These are phyloP conservation scores for Phallus indusiatus DNA, from an alignment of 768 basidiomycete species.

Conservation along the genomic window DNA sequence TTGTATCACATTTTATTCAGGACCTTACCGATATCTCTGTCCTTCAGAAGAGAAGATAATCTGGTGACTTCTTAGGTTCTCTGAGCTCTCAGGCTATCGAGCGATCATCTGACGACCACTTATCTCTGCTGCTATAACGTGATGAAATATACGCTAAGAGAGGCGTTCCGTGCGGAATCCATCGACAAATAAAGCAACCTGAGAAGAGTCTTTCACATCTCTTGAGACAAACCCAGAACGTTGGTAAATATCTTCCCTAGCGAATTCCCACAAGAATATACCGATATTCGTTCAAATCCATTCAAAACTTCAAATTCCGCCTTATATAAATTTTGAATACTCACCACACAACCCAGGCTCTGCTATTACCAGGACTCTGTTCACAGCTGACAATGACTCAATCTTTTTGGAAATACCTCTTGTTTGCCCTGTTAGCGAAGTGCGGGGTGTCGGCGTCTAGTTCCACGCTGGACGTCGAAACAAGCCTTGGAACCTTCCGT, in stretches of 20 bases:
- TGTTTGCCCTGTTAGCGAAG: neutral
- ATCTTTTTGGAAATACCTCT: neutral
- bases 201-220: neutral
- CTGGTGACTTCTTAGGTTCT: too few species aligned
- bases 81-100: too few species aligned
- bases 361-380: neutral
- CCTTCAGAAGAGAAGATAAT: too few species aligned
- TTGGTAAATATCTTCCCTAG: neutral
- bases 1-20: too few species aligned
- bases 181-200: neutral
- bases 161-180: neutral
- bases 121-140: too few species aligned
- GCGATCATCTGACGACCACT: too few species aligned
- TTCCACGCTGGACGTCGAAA: constrained; percentile 26
- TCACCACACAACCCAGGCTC: neutral
- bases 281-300: neutral
- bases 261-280: neutral
- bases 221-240: neutral
- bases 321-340: neutral
- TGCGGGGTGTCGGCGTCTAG: neutral
- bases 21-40: too few species aligned
- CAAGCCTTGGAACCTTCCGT: constrained; percentile 37
- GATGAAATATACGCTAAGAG: neutral
- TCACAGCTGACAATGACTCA: neutral
- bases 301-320: neutral